Conservation (phyloP, 768 basidiomycete genomes). For the Mrakia gelida region DNA sequence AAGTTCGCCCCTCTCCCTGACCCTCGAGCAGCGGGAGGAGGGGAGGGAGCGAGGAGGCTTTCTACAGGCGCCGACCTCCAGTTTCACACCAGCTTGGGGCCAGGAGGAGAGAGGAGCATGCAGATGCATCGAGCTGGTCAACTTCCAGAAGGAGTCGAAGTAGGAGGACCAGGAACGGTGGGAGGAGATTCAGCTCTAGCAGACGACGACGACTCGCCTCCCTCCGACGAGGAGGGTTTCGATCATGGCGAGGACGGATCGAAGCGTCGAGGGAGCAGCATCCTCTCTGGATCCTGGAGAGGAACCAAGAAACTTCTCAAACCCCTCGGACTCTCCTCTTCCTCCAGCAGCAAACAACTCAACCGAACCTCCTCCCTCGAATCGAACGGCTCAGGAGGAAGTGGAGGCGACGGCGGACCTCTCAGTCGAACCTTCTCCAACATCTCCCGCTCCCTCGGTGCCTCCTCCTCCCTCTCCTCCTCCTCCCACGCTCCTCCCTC, state of each 20-base stretch:
- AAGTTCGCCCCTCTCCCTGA: slow-evolving; percentile 28
- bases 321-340: slow-evolving; percentile 5
- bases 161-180: not conserved
- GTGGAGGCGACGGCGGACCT: not conserved
- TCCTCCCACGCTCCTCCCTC: not conserved
- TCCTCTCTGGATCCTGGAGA: slow-evolving; percentile 16
- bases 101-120: slow-evolving; percentile 17
- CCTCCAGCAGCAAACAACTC: slow-evolving; percentile 13
- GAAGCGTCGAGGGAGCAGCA: slow-evolving; percentile 10
- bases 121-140: slow-evolving; percentile 20
- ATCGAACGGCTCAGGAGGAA: not conserved
- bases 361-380: slow-evolving; percentile 24
- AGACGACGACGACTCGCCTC: slow-evolving; percentile 1
- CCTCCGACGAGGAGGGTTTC: not conserved
- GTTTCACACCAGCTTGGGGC: slow-evolving; percentile 12
- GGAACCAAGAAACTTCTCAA: slow-evolving; percentile 20
- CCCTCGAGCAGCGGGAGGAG: slow-evolving; percentile 13
- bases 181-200: not conserved
- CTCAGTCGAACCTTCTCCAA: slow-evolving; percentile 13
- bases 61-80: slow-evolving; percentile 26
- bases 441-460: slow-evolving; percentile 10
- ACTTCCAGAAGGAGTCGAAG: not conserved
- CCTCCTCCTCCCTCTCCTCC: slow-evolving; percentile 8
- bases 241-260: not conserved
- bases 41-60: slow-evolving; percentile 4